A percentile compares a stretch with the other conserved stretches of the same genome.
These are phyloP conservation scores for Aspergillus pseudoterreus DNA, from an alignment of 2,329 filamentous ascomycete species.

Conservation along the genomic window DNA sequence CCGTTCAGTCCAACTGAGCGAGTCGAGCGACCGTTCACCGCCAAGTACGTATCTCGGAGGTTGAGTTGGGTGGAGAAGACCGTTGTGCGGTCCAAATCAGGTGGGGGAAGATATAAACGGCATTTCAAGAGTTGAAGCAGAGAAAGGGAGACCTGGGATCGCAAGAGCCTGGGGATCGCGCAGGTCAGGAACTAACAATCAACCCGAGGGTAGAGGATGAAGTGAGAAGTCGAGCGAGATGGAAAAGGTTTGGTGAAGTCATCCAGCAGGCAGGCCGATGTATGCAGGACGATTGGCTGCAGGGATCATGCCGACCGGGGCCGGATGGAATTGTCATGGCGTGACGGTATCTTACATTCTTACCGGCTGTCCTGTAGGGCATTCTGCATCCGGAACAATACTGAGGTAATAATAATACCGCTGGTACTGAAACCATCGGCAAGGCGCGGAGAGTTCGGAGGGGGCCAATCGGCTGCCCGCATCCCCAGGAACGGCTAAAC, in stretches of 20 bases:
- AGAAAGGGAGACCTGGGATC: background rate
- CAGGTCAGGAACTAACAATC: background rate
- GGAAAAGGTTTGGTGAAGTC: slow-evolving; percentile 1
- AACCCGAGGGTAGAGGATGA: background rate
- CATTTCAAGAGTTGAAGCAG: background rate
- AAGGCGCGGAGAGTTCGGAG: background rate
- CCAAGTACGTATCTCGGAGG: too few species aligned
- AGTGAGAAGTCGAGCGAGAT: background rate
- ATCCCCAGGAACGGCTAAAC: background rate
- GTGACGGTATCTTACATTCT: too few species aligned
- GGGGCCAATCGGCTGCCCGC: background rate
- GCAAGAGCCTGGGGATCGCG: background rate
- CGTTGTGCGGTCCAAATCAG: background rate
- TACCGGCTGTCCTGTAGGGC: too few species aligned
- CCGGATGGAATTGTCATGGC: background rate
- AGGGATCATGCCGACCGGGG: background rate
- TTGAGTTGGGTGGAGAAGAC: too few species aligned
- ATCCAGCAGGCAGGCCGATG: background rate
- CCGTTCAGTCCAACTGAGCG: too few species aligned
- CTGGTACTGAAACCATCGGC: background rate
- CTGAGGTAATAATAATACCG: background rate
- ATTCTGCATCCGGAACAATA: background rate
- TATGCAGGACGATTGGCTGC: background rate
- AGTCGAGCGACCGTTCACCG: too few species aligned
- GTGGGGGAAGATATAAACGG: background rate